A percentile compares a stretch with the other conserved stretches of the same genome.
phyloP scores from a whole-genome alignment of 2,329 filamentous ascomycete species.

The Anthostomella pinea region DNA sequence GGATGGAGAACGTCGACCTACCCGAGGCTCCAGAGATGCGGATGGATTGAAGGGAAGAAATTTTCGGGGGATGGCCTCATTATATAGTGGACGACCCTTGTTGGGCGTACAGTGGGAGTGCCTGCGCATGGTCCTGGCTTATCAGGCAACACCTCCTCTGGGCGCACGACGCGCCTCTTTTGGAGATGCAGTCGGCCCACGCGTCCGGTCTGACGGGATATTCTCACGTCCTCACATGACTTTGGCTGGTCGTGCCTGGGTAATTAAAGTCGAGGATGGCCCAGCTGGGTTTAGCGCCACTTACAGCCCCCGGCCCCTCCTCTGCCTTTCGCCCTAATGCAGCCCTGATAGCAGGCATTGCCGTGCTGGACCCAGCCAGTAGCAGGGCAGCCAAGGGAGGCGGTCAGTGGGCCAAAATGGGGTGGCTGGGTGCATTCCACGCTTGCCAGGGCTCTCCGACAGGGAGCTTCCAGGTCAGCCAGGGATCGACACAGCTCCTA shows the following conservation, averaged over 20 bases:
- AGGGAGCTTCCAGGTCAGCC: constrained; percentile 14
- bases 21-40: constrained; percentile 18
- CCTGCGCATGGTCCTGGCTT: constrained; percentile 14
- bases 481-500: constrained; percentile 18
- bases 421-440: constrained; percentile 18
- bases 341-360: constrained; percentile 16
- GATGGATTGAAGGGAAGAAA: constrained; percentile 16
- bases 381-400: no score
- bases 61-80: constrained; percentile 14
- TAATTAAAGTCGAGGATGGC: constrained; percentile 9
- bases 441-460: constrained; percentile 16
- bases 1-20: constrained; percentile 25
- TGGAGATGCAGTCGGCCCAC: constrained; percentile 29
- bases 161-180: constrained; percentile 28
- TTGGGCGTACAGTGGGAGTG: constrained; percentile 11
- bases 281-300: constrained; percentile 16
- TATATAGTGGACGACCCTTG: constrained; percentile 21
- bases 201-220: constrained; percentile 26
- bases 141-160: no score
- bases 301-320: constrained; percentile 8
- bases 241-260: no score
- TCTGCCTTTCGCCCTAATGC: constrained; percentile 9
- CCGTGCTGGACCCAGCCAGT: constrained; percentile 11
- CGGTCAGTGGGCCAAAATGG: constrained; percentile 15
- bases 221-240: constrained; percentile 29